Conservation (phyloP, 2,329 filamentous ascomycete species). For the Exophiala mesophila region DNA sequence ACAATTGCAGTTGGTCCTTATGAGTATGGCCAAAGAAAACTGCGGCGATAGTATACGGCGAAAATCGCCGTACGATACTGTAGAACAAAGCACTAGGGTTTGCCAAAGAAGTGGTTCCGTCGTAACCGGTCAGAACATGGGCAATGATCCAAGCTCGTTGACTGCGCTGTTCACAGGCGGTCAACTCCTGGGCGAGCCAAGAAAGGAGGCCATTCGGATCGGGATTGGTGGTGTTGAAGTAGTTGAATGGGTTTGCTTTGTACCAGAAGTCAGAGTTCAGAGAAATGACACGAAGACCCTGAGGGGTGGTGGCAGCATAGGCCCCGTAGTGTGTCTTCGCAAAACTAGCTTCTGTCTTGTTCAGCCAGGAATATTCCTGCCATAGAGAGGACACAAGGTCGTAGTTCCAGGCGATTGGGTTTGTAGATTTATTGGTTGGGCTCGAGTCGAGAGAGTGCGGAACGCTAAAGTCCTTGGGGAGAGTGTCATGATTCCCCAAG, state of each 20-base stretch:
- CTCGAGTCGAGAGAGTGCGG: conserved; percentile 22
- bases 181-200: conserved; percentile 26
- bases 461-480: conserved; percentile 25
- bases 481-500: conserved; percentile 29
- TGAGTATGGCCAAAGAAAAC: conserved; percentile 28
- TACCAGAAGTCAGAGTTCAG: conserved; percentile 31
- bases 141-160: conserved; percentile 29
- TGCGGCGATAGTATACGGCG: conserved; percentile 23
- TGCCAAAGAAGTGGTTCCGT: conserved; percentile 21
- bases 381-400: conserved; percentile 26
- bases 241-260: conserved; percentile 27
- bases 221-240: conserved; percentile 27
- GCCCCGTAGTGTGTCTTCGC: conserved; percentile 26
- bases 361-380: conserved; percentile 28
- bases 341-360: conserved; percentile 21
- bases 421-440: conserved; percentile 15
- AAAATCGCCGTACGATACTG: conserved; percentile 26
- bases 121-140: conserved; percentile 27
- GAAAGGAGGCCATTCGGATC: conserved; percentile 25
- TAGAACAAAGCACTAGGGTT: conserved; percentile 29
- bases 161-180: conserved; percentile 24
- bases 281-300: conserved; percentile 29
- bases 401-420: conserved; percentile 27
- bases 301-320: conserved; percentile 26
- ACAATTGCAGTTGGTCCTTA: conserved; percentile 29